phyloP scores from a whole-genome alignment of 139 green algal genomes.

The Mesotaenium endlicherianum region DNA sequence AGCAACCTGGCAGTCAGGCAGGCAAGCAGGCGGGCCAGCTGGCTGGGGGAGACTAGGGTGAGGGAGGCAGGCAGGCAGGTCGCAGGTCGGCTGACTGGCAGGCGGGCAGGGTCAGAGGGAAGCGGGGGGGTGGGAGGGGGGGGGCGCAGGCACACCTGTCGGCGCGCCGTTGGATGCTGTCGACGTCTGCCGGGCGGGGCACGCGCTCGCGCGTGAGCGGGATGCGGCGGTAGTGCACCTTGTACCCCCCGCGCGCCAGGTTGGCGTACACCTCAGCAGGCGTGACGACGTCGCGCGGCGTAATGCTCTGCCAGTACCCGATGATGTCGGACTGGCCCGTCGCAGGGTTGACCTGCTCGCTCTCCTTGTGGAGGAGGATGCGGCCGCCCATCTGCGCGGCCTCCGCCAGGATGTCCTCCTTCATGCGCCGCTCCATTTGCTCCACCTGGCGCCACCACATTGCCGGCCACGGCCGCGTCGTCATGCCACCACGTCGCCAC shows the following conservation, averaged over 20 bases:
- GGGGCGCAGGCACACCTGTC: not conserved
- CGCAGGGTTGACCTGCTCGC: slow-evolving; percentile 63
- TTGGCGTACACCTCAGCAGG: slow-evolving; percentile 11
- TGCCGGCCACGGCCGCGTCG: no score
- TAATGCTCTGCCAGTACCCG: slow-evolving; percentile 5
- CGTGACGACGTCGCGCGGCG: slow-evolving; percentile 2
- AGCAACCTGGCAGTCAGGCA: no score
- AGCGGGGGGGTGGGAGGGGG: no score
- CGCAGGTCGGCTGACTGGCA: no score
- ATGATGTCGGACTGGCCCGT: slow-evolving; percentile 64
- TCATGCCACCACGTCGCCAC: no score
- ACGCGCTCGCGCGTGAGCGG: slow-evolving; percentile 15
- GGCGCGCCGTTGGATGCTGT: not conserved
- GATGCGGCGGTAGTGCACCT: slow-evolving; percentile 10
- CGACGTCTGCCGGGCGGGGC: slow-evolving; percentile 14
- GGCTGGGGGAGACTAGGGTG: no score
- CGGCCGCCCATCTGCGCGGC: slow-evolving; percentile 59
- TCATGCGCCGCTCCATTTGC: slow-evolving; percentile 87
- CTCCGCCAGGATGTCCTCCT: slow-evolving; percentile 82
- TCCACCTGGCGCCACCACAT: slow-evolving; percentile 64
- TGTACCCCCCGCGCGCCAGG: slow-evolving; percentile 1
- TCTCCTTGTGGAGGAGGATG: slow-evolving; percentile 78
- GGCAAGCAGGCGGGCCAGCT: no score
- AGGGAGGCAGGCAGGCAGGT: no score
- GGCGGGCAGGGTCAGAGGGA: no score